These are phyloP conservation scores for Fagus crenata DNA, from an alignment of 306 rosid species.

Conservation along the genomic window DNA sequence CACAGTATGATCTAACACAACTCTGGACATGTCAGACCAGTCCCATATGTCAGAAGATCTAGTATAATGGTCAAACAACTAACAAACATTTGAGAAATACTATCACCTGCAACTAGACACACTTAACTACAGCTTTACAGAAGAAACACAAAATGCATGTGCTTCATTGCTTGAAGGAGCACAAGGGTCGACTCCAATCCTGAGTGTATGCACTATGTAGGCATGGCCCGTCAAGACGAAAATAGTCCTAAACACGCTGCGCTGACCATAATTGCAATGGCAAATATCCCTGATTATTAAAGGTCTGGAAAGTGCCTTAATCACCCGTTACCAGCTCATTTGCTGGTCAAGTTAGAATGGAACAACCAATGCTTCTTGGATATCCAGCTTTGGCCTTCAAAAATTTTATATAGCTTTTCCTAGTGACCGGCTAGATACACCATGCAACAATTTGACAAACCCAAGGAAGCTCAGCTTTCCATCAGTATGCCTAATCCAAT, in stretches of 20 bases:
- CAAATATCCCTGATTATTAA: conserved; percentile 18
- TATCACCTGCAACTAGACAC: conserved; percentile 47
- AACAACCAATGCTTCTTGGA: conserved; percentile 32
- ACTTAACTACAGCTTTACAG: conserved; percentile 59
- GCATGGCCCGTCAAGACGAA: conserved; percentile 13
- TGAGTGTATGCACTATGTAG: conserved; percentile 18
- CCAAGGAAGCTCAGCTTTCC: conserved; percentile 95
- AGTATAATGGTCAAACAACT: conserved; percentile 34
- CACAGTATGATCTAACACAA: conserved; percentile 34
- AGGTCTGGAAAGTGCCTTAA: conserved; percentile 12
- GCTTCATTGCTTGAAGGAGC: conserved; percentile 34
- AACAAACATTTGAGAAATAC: conserved; percentile 35
- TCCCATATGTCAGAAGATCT: conserved; percentile 42
- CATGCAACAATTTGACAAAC: conserved; percentile 79
- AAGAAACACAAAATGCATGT: conserved; percentile 32
- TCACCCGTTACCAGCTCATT: conserved; percentile 32
- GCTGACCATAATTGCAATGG: conserved; percentile 25
- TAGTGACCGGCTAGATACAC: conserved; percentile 62
- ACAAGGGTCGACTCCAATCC: conserved; percentile 30
- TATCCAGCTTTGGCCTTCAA: conserved; percentile 9
- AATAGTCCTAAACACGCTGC: conserved; percentile 12
- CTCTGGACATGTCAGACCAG: conserved; percentile 22
- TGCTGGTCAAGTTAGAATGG: conserved; percentile 32
- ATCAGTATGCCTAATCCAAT: conserved; percentile 92
- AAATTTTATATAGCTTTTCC: conserved; percentile 55